A percentile compares a stretch with the other conserved stretches of the same genome.
phyloP scores from a whole-genome alignment of 2,329 filamentous ascomycete genomes.

The Simplicillium sp. region DNA sequence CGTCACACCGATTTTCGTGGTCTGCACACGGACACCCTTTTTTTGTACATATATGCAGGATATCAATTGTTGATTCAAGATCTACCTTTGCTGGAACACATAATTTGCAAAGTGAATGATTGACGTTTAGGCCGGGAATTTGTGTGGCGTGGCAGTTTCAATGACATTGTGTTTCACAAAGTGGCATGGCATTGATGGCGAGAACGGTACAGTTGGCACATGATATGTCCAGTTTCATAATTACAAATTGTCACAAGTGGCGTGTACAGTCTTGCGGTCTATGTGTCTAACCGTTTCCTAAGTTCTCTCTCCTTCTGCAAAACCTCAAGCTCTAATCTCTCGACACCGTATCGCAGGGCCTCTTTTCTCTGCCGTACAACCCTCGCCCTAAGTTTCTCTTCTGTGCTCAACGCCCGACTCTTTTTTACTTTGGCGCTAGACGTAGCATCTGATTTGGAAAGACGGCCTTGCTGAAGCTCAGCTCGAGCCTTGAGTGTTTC shows the following conservation, averaged over 20 bases:
- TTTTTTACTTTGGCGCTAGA: slow-evolving; percentile 11
- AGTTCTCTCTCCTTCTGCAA: slow-evolving; percentile 60
- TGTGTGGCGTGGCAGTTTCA: too few relatives aligned
- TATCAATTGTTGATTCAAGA: background rate
- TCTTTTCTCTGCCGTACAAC: slow-evolving; percentile 75
- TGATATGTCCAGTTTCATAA: background rate
- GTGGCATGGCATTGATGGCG: too few relatives aligned
- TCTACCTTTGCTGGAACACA: too few relatives aligned
- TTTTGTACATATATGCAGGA: background rate
- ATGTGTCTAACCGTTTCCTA: slow-evolving; percentile 36
- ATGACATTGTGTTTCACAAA: too few relatives aligned
- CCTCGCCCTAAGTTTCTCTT: slow-evolving; percentile 40
- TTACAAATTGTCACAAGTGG: background rate
- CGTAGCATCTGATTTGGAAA: slow-evolving; percentile 22
- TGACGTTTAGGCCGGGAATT: too few relatives aligned
- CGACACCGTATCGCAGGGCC: slow-evolving; percentile 76
- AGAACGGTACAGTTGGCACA: too few relatives aligned
- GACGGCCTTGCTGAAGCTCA: slow-evolving; percentile 70
- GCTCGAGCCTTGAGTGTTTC: slow-evolving; percentile 74
- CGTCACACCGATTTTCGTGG: too few relatives aligned
- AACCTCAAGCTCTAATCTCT: slow-evolving; percentile 78
- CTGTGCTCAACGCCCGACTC: slow-evolving; percentile 37
- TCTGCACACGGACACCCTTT: too few relatives aligned
- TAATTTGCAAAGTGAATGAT: too few relatives aligned
- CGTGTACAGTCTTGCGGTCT: background rate